Conservation (phyloP, 176 grass and related monocot species). For the Oryza glumipatula region DNA sequence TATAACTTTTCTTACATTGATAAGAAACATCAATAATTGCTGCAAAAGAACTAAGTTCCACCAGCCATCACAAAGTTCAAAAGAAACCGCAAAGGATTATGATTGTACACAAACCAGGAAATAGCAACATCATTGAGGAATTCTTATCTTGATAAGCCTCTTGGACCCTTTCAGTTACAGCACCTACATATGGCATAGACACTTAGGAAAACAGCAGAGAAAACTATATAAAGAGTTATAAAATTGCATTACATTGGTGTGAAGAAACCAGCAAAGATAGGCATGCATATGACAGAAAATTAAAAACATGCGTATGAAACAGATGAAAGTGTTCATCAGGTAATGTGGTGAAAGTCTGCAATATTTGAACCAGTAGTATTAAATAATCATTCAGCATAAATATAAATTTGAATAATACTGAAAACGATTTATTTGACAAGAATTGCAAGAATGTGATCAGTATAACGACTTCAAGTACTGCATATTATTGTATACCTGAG, state of each 20-base stretch:
- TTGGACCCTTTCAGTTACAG: constrained; percentile 80
- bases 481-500: constrained; percentile 59
- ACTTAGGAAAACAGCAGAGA: background rate
- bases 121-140: constrained; percentile 81
- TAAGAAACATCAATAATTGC: background rate
- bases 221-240: background rate
- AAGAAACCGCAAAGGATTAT: constrained; percentile 12
- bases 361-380: constrained; percentile 31
- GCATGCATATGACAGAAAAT: background rate
- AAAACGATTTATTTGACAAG: background rate
- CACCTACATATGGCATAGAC: constrained; percentile 54
- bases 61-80: background rate
- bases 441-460: background rate
- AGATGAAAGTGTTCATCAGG: background rate
- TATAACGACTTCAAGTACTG: background rate
- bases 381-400: background rate
- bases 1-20: background rate
- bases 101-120: constrained; percentile 66
- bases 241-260: background rate
- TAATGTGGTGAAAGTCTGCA: background rate
- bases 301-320: background rate
- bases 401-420: background rate
- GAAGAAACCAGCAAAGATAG: constrained; percentile 14
- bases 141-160: constrained; percentile 63
- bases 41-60: background rate